phyloP scores from a whole-genome alignment of 129 eudicot species.

The Centaurea solstitialis region DNA sequence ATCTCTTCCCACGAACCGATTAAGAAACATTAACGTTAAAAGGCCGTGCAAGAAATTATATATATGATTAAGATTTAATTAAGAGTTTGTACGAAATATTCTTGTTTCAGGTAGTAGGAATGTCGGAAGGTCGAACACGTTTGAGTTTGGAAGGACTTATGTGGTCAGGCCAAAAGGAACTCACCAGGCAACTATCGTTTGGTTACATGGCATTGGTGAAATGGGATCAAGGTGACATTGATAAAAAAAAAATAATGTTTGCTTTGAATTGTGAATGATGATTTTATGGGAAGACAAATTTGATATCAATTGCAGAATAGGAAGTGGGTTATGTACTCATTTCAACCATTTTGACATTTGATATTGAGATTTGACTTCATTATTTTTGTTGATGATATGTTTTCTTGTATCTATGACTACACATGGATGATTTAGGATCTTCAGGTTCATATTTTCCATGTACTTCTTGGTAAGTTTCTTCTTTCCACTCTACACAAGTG shows the following conservation, averaged over 20 bases:
- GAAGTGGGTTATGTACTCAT: constrained; percentile 35
- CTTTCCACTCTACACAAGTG: constrained; percentile 16
- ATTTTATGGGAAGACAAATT: constrained; percentile 22
- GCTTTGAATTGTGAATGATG: constrained; percentile 32
- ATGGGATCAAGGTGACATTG: constrained; percentile 75
- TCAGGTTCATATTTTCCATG: constrained; percentile 27
- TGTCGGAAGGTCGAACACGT: constrained; percentile 32
- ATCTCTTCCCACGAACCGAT: neutral
- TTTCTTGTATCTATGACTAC: constrained; percentile 27
- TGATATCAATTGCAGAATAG: constrained; percentile 35
- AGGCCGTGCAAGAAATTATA: constrained; percentile 2
- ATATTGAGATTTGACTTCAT: constrained; percentile 30
- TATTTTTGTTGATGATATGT: constrained; percentile 14
- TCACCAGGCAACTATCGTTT: constrained; percentile 85
- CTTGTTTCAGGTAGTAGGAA: constrained; percentile 62
- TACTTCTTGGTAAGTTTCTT: constrained; percentile 13
- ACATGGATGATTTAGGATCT: constrained; percentile 32
- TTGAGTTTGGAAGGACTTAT: constrained; percentile 83
- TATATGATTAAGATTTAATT: constrained; percentile 19
- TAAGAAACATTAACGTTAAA: constrained; percentile 12
- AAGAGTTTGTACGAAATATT: constrained; percentile 12
- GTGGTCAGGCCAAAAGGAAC: constrained; percentile 82
- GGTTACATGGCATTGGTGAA: constrained; percentile 93
- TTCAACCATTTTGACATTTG: constrained; percentile 38
- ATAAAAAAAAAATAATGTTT: neutral